A percentile compares a stretch with the other conserved stretches of the same genome.
Conservation (phyloP, 1,284 basidiomycete genomes). For the Heterobasidion occidentale region DNA sequence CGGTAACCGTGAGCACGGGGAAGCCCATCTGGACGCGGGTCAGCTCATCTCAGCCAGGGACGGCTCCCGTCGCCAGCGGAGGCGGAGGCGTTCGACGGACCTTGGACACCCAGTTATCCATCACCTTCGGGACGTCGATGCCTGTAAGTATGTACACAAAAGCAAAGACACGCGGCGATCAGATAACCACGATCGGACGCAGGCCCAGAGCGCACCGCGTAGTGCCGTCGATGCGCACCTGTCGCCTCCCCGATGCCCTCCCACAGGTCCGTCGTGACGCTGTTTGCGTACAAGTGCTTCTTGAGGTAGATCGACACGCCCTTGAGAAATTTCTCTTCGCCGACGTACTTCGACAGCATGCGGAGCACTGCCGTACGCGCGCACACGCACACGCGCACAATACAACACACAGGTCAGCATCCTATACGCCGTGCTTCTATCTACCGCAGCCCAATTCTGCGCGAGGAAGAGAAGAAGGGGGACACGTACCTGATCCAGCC, state of each 20-base stretch:
- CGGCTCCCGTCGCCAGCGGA: background rate
- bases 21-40: constrained; percentile 55
- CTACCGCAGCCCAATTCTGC: too few species aligned
- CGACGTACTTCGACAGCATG: constrained; percentile 88
- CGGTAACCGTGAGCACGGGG: constrained; percentile 84
- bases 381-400: too few species aligned
- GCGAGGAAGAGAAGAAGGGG: too few species aligned
- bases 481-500: constrained; percentile 61
- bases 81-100: constrained; percentile 26
- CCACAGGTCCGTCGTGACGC: constrained; percentile 87
- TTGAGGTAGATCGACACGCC: constrained; percentile 92
- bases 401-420: too few species aligned
- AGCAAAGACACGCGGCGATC: background rate
- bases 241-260: constrained; percentile 78
- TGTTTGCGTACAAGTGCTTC: constrained; percentile 78
- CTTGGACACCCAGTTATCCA: constrained; percentile 92
- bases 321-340: constrained; percentile 82
- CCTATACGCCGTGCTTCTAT: too few species aligned
- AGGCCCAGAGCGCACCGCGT: background rate
- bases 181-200: background rate
- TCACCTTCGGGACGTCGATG: constrained; percentile 72
- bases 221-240: constrained; percentile 20
- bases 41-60: background rate
- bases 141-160: constrained; percentile 27
- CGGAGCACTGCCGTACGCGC: constrained; percentile 57